Evolutionary conservation across 352 stramenopile genomes (phyloP).

Genomic region (Thalassiosira mediterranea): DNA sequence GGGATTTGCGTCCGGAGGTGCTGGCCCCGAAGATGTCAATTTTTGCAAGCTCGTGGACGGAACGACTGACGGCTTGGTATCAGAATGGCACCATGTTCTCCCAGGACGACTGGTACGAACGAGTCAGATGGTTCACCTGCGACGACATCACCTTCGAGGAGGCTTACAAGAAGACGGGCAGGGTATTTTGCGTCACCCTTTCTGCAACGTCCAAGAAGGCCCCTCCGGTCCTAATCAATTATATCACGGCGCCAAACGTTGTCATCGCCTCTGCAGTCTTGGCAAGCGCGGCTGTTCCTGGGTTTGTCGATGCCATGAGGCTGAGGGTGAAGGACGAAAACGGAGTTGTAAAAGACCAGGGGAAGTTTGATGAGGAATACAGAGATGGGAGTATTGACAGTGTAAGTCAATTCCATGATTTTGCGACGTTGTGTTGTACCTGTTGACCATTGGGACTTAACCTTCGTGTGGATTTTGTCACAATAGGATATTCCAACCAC

Average conservation of each 20-base stretch:
- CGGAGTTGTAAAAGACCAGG: constrained; percentile 57
- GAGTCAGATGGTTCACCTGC: constrained; percentile 31
- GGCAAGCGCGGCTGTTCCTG: constrained; percentile 81
- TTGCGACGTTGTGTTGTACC: no score
- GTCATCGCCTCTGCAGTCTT: constrained; percentile 81
- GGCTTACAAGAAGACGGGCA: constrained; percentile 83
- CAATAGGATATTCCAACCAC: constrained; percentile 84
- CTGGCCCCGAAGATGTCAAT: constrained; percentile 67
- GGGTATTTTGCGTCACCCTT: constrained; percentile 83
- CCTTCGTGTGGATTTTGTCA: background rate
- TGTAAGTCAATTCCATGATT: no score
- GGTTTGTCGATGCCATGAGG: constrained; percentile 80
- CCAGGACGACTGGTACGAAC: constrained; percentile 65
- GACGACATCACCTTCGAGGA: constrained; percentile 85
- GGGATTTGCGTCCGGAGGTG: constrained; percentile 70
- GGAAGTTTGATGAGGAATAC: constrained; percentile 59
- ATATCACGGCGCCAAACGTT: constrained; percentile 84
- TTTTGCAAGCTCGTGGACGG: constrained; percentile 73
- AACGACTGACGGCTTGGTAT: constrained; percentile 61
- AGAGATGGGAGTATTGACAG: constrained; percentile 83
- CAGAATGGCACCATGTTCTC: constrained; percentile 76
- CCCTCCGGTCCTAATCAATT: constrained; percentile 83
- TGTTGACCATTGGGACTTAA: no score
- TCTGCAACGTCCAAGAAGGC: constrained; percentile 83
- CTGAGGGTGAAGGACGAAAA: constrained; percentile 82